Evolutionary conservation across 2,329 filamentous ascomycete genomes (phyloP).

Genomic region (Pezicula carpinea): DNA sequence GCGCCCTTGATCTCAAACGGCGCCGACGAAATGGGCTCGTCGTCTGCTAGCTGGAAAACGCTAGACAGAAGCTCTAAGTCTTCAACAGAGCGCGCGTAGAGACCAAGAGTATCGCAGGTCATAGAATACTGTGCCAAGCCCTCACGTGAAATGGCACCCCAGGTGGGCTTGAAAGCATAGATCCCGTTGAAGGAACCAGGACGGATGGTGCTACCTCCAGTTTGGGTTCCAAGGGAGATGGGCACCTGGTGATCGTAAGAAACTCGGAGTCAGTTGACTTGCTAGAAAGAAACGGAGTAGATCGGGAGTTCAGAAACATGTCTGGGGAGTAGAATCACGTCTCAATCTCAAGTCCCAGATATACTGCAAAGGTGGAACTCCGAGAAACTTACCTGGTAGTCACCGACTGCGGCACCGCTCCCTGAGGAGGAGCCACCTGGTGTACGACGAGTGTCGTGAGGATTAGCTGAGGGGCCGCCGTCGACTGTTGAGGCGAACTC

Average conservation of each 20-base stretch:
- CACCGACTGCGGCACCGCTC: constrained; percentile 61
- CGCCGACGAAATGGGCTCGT: constrained; percentile 29
- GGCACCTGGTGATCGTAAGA: constrained; percentile 59
- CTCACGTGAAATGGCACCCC: constrained; percentile 57
- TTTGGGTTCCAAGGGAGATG: constrained; percentile 62
- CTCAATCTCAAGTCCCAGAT: constrained; percentile 5
- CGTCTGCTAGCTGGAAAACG: constrained; percentile 49
- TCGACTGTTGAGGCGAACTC: constrained; percentile 56
- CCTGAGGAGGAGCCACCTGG: constrained; percentile 66
- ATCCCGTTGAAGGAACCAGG: constrained; percentile 62
- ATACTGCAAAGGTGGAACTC: no score
- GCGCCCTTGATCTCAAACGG: constrained; percentile 37
- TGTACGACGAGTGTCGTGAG: constrained; percentile 46
- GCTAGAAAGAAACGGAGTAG: no score
- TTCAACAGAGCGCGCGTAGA: constrained; percentile 52
- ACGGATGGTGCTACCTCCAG: constrained; percentile 58
- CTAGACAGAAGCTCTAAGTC: constrained; percentile 54
- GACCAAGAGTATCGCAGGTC: constrained; percentile 57
- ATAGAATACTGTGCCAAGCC: constrained; percentile 55
- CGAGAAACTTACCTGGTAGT: constrained; percentile 55
- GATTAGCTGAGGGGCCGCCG: constrained; percentile 53
- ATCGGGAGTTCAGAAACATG: no score
- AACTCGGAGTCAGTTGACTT: no score
- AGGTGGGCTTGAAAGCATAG: constrained; percentile 63
- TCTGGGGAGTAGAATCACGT: no score